phyloP scores from a whole-genome alignment of 257 asterid species.

The Scutellaria galericulata region DNA sequence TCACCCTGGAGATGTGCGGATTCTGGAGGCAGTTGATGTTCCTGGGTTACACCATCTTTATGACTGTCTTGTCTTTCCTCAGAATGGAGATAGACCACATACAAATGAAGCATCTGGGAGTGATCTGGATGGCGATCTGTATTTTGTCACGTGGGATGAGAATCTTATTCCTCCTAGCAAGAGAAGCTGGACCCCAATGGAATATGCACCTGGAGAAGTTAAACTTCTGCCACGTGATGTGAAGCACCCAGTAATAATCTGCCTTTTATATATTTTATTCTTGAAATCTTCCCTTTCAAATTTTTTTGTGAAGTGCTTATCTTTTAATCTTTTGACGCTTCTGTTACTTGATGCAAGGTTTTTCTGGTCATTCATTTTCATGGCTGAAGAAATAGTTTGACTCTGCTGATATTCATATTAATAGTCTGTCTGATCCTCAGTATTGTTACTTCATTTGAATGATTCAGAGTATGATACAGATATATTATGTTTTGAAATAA shows the following conservation, averaged over 20 bases:
- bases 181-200: conserved; percentile 85
- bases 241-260: conserved; percentile 54
- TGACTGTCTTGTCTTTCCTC: conserved; percentile 92
- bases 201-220: conserved; percentile 63
- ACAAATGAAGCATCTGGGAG: conserved; percentile 95
- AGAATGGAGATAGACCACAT: conserved; percentile 89
- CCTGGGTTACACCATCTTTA: conserved; percentile 67
- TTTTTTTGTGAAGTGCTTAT: background rate
- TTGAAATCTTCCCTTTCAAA: background rate
- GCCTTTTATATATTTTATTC: background rate
- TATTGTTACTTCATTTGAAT: conserved; percentile 11
- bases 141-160: conserved; percentile 94
- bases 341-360: background rate
- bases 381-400: background rate
- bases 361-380: conserved; percentile 5
- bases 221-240: conserved; percentile 54
- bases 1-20: conserved; percentile 95
- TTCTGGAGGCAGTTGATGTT: conserved; percentile 78
- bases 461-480: background rate
- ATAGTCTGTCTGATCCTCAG: background rate
- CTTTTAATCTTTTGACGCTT: conserved; percentile 11
- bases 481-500: conserved; percentile 15
- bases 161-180: conserved; percentile 88
- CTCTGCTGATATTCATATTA: conserved; percentile 6
- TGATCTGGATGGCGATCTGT: conserved; percentile 93